Conservation (phyloP, 345 rosid species). For the Mercurialis annua region DNA sequence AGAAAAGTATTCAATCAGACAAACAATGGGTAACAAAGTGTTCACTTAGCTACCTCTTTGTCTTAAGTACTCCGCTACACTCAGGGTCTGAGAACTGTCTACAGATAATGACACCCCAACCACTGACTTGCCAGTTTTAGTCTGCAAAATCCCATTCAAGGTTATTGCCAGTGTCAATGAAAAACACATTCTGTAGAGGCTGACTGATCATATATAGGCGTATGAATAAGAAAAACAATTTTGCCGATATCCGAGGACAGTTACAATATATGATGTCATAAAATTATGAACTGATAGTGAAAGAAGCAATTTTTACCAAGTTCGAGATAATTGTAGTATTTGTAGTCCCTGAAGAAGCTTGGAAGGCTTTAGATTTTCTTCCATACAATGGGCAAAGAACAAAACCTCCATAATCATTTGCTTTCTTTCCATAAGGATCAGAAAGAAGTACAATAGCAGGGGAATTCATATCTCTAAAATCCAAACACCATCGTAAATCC, state of each 20-base stretch:
- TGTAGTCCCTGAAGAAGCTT: constrained; percentile 93
- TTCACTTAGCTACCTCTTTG: constrained; percentile 56
- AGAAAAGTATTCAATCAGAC: not conserved
- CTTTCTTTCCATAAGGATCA: constrained; percentile 68
- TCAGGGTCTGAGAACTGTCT: constrained; percentile 64
- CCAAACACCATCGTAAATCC: constrained; percentile 89
- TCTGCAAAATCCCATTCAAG: constrained; percentile 48
- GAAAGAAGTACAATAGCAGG: constrained; percentile 74
- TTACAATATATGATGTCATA: not conserved
- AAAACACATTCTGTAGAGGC: not conserved
- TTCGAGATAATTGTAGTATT: constrained; percentile 65
- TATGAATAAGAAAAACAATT: not conserved
- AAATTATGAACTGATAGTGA: constrained; percentile 4
- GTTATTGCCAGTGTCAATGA: constrained; percentile 5
- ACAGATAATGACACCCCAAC: constrained; percentile 72
- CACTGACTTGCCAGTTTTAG: constrained; percentile 81
- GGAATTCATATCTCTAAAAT: constrained; percentile 93
- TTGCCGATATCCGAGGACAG: not conserved
- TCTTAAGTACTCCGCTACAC: constrained; percentile 65
- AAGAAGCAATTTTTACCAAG: constrained; percentile 50
- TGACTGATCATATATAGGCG: not conserved
- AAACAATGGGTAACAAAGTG: not conserved
- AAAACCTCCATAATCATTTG: constrained; percentile 67
- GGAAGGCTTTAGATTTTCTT: constrained; percentile 95
- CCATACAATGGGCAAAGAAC: constrained; percentile 88